Conservation (phyloP, 306 rosid species). For the Hippophae gyantsensis region DNA sequence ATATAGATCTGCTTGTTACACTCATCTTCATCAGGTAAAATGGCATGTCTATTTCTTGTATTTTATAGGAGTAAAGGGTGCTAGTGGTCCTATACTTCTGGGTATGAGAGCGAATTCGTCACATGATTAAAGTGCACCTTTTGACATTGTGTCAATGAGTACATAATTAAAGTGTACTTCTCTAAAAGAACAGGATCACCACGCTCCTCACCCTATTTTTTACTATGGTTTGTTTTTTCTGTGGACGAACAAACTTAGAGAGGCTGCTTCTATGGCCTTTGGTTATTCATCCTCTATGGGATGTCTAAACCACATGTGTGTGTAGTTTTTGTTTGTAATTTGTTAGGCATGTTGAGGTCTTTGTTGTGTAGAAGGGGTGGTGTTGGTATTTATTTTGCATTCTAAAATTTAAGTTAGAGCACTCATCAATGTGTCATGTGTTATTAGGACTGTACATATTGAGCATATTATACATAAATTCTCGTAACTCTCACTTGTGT, state of each 20-base stretch:
- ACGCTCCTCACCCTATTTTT: too few relatives aligned
- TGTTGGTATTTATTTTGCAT: constrained; percentile 11
- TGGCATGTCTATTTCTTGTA: constrained; percentile 4
- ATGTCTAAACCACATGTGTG: not conserved
- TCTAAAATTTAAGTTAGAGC: not conserved
- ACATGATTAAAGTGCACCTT: too few relatives aligned
- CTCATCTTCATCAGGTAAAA: constrained; percentile 5
- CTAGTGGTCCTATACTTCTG: too few relatives aligned
- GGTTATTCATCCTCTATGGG: not conserved
- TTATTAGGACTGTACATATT: too few relatives aligned
- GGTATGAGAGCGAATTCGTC: too few relatives aligned
- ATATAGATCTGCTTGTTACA: constrained; percentile 4
- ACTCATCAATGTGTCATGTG: too few relatives aligned
- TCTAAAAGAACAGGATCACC: too few relatives aligned
- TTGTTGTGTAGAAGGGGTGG: constrained; percentile 24
- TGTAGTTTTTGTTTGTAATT: not conserved
- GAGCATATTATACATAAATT: too few relatives aligned
- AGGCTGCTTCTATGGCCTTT: not conserved
- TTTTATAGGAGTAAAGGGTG: too few relatives aligned
- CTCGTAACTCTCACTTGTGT: too few relatives aligned
- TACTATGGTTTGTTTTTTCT: constrained; percentile 4
- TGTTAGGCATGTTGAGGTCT: constrained; percentile 14
- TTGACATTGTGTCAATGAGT: too few relatives aligned
- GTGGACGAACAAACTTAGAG: constrained; percentile 4
- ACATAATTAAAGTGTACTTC: too few relatives aligned